These are phyloP conservation scores for Pseudogymnoascus sp. DNA, from an alignment of 2,329 filamentous ascomycete species.

Conservation along the genomic window DNA sequence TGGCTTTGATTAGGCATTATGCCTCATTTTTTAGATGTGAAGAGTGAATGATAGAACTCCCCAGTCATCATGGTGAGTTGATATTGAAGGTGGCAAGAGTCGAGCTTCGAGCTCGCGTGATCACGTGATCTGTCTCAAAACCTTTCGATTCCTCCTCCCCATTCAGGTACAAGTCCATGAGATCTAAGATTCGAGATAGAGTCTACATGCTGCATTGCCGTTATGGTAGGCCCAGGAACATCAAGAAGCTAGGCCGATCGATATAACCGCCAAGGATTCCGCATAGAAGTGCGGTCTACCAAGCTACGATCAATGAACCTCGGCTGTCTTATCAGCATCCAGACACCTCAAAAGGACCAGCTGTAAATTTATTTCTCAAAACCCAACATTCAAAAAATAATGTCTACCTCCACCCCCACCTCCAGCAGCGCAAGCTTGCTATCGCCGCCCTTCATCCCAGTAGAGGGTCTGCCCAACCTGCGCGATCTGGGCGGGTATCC, in stretches of 20 bases:
- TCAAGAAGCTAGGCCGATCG: background rate
- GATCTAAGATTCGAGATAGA: background rate
- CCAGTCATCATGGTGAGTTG: background rate
- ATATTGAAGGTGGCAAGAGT: background rate
- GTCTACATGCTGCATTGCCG: background rate
- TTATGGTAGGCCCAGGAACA: background rate
- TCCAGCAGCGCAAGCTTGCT: conserved; percentile 18
- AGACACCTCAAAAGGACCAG: background rate
- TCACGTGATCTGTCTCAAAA: background rate
- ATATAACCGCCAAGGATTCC: background rate
- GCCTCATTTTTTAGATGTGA: background rate
- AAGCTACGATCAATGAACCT: background rate
- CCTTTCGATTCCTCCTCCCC: background rate
- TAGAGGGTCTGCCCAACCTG: conserved; percentile 58
- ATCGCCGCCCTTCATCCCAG: conserved; percentile 39
- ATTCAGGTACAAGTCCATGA: background rate
- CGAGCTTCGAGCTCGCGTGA: background rate
- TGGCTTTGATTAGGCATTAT: background rate
- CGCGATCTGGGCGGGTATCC: conserved; percentile 57
- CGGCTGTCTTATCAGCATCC: background rate
- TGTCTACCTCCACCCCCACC: conserved; percentile 11
- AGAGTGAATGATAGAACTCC: background rate
- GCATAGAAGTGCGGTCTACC: background rate
- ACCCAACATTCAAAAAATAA: conserved; percentile 8
- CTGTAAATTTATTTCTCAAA: background rate